Evolutionary conservation across 805 yeast species (phyloP).

Genomic region (Tetrapisispora fleetii): DNA sequence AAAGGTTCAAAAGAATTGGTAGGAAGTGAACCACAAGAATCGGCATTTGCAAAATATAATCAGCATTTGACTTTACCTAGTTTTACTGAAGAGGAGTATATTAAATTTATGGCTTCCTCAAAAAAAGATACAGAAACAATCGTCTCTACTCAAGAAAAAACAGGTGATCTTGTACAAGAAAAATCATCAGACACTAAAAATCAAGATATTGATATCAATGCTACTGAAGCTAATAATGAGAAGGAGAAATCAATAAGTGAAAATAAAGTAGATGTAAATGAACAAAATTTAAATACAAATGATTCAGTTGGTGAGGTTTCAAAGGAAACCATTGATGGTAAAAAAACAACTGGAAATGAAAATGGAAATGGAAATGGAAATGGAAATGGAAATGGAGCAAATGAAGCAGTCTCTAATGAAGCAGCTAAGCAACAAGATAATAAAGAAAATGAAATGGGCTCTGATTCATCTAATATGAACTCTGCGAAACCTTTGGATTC

Average conservation of each 20-base stretch:
- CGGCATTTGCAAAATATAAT: constrained; percentile 67
- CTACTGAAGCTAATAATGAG: too few species aligned
- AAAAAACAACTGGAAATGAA: constrained; percentile 13
- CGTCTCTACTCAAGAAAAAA: constrained; percentile 1
- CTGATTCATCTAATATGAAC: too few species aligned
- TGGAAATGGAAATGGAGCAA: not conserved
- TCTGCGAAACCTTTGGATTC: constrained; percentile 1
- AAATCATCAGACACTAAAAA: not conserved
- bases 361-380: constrained; percentile 6
- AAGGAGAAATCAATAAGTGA: not conserved
- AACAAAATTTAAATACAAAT: constrained; percentile 1
- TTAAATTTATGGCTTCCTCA: constrained; percentile 37
- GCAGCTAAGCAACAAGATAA: constrained; percentile 2
- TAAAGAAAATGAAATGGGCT: too few species aligned
- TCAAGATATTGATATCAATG: too few species aligned
- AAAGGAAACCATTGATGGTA: too few species aligned
- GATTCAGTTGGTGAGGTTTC: not conserved
- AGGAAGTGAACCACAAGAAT: constrained; percentile 29
- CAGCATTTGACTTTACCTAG: constrained; percentile 59
- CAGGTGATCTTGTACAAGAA: not conserved
- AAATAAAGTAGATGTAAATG: not conserved
- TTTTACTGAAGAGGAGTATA: constrained; percentile 53
- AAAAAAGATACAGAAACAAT: constrained; percentile 1
- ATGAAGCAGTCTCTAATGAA: constrained; percentile 5
- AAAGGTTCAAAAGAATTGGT: constrained; percentile 49